These are phyloP conservation scores for Agrocybe praecox DNA, from an alignment of 768 basidiomycete species.

Conservation along the genomic window DNA sequence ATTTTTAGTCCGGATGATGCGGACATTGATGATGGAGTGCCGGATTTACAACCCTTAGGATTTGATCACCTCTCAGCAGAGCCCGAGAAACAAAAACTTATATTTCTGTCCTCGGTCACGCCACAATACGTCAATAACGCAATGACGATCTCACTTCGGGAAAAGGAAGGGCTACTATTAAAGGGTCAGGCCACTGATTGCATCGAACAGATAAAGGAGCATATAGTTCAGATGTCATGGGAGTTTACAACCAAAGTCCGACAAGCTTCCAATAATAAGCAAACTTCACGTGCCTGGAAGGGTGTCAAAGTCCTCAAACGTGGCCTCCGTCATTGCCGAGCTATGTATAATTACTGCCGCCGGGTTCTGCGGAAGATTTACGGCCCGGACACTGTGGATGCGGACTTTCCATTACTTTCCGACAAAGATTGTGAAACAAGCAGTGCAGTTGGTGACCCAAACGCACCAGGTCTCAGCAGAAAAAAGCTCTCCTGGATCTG, in stretches of 20 bases:
- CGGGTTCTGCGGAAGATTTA: background rate
- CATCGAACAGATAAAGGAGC: background rate
- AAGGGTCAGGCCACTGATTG: background rate
- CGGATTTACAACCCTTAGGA: background rate
- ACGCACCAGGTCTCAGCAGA: background rate
- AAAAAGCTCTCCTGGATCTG: background rate
- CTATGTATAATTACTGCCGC: background rate
- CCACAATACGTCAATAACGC: background rate
- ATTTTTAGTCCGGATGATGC: no score
- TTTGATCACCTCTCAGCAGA: background rate
- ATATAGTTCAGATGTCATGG: background rate
- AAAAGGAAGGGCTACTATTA: background rate
- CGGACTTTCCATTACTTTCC: background rate
- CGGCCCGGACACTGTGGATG: background rate
- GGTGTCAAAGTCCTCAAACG: background rate
- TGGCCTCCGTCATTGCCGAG: background rate
- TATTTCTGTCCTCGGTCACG: background rate
- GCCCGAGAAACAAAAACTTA: background rate
- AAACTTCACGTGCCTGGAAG: background rate
- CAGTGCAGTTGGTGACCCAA: background rate
- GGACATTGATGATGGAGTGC: background rate
- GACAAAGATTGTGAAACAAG: background rate
- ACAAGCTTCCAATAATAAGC: background rate
- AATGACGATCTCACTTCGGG: background rate
- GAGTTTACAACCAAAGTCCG: background rate